Evolutionary conservation across 805 yeast species (phyloP), one percentile per base, ranked within the genome.

Genomic region (Suhomyces prunicola): DNA sequence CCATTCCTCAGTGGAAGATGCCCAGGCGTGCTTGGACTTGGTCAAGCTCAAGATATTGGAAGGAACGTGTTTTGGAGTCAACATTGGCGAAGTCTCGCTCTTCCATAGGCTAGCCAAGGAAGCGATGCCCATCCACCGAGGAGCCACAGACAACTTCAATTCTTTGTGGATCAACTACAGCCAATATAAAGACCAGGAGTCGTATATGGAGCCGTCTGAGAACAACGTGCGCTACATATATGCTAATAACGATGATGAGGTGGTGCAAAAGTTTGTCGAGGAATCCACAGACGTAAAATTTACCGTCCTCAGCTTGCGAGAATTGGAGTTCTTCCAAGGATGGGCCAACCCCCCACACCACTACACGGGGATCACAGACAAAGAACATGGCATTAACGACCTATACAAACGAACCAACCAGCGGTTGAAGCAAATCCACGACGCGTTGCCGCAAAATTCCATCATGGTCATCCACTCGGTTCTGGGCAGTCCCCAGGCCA

Each of bases 1-100:
- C 15, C 98, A 93, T 68, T 88, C 92, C 50, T 87, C 98, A 0
- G 78, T 87, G 4, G 97, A 90, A 64, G 99, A 93, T 65, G 87
- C 96, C 10, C 67, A 67, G 27, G 85, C 96, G 0, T 89, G 97
- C 64, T 73, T 92, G 62, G 90, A 89, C 49, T 77, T 93, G 48
- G 81, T 88, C 1, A 84, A 88, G 59, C 60, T 84, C 58, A 91
- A 92, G 63, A 68, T 91, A 12, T 68, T 74, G 4, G 83, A 85
- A 52, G 97, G 97, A 1, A 64, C 70, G 5, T 69, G 76, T 2
- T 87, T 80, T 67, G 98, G 98, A 0, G 49, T 52, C 6, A 65
- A 65, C 48, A 51, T 65, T 29, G 61, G 63, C 31, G 69, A 67
- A 39, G 56, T 64, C 0, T 57, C 72, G 9, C 45, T 56, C n/a